Evolutionary conservation across 139 green algal genomes (phyloP).

Genomic region (Chlamydomonas incerta): DNA sequence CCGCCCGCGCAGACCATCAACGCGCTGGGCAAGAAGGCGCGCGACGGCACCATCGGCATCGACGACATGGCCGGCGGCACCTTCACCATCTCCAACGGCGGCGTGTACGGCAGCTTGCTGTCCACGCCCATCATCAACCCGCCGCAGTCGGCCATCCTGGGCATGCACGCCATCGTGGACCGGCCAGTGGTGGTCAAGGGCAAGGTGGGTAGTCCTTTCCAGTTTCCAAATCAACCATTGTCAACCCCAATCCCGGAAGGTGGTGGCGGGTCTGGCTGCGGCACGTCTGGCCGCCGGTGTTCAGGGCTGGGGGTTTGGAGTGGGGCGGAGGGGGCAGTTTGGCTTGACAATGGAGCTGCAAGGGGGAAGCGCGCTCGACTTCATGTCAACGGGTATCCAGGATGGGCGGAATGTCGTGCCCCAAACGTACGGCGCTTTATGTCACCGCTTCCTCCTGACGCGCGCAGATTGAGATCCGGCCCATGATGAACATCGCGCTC

Average conservation of each 20-base stretch:
- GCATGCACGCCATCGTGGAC: conserved; percentile 96
- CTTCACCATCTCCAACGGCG: conserved; percentile 99
- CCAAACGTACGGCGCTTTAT: no score
- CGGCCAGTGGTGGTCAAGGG: conserved; percentile 82
- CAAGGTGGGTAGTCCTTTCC: conserved; percentile 83
- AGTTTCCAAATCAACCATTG: no score
- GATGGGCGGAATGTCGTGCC: no score
- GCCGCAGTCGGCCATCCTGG: conserved; percentile 88
- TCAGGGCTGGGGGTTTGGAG: no score
- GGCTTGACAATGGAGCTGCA: no score
- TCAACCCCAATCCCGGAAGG: no score
- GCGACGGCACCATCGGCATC: conserved; percentile 94
- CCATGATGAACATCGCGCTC: conserved; percentile 99
- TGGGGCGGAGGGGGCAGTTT: no score
- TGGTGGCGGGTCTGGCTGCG: no score
- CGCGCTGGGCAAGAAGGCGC: conserved; percentile 93
- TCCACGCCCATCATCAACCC: conserved; percentile 99
- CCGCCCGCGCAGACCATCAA: conserved; percentile 68
- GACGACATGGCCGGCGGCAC: conserved; percentile 99
- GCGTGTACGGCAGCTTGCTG: conserved; percentile 96
- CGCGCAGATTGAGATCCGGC: conserved; percentile 67
- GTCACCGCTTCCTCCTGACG: no score
- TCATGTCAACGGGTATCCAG: no score
- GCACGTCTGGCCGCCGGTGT: no score
- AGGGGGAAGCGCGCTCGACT: no score